A percentile compares a stretch with the other conserved stretches of the same genome.
phyloP scores from a whole-genome alignment of 805 yeast genomes.

The Ogataea populi-albae region DNA sequence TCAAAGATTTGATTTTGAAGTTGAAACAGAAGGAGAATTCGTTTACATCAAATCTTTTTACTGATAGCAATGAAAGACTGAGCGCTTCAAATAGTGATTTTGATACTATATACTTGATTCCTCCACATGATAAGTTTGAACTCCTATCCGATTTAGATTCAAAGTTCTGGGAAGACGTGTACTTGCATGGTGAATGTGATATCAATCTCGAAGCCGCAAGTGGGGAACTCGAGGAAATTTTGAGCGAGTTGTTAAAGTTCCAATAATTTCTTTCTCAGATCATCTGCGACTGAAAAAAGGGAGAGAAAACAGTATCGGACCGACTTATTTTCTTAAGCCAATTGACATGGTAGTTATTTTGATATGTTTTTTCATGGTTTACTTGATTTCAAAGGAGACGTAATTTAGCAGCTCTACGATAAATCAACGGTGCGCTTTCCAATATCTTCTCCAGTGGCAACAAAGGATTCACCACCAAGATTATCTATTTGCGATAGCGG shows the following conservation, averaged over 20 bases:
- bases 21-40: background rate
- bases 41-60: background rate
- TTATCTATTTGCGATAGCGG: no score
- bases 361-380: no score
- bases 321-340: no score
- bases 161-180: constrained; percentile 7
- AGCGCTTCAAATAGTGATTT: background rate
- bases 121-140: constrained; percentile 1
- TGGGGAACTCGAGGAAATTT: constrained; percentile 1
- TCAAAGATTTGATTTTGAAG: constrained; percentile 3
- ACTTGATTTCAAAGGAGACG: no score
- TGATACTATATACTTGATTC: constrained; percentile 1
- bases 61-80: background rate
- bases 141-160: constrained; percentile 1
- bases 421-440: no score
- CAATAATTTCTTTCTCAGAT: no score
- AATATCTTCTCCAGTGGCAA: no score
- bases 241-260: background rate
- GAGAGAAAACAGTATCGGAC: no score
- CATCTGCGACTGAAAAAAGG: no score
- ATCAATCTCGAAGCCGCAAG: constrained; percentile 1
- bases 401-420: no score
- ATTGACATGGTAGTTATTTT: no score
- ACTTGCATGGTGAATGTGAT: constrained; percentile 4
- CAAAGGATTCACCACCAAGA: no score